Evolutionary conservation across 495 filamentous ascomycete genomes (phyloP), one percentile per base, ranked within the genome.

Genomic region (Xylaria intraflava): DNA sequence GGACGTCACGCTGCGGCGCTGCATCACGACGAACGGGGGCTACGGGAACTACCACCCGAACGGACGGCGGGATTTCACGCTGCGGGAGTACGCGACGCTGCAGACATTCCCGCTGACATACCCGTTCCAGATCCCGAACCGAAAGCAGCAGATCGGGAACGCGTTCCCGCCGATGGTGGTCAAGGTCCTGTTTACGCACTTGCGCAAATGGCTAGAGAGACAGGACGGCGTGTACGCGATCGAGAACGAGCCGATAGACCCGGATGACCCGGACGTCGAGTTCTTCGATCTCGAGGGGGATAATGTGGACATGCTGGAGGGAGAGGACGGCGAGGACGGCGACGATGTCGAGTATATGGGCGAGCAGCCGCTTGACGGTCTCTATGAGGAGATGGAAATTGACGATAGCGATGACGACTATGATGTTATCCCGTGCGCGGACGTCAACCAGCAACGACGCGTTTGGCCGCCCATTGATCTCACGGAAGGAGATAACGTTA

Each of bases 81-180:
- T 79, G 0, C 78, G 85, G 0, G 93, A 98, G 57, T 78, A 86
- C 30, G 88, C 92, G 0, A 74, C 79, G 10, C 61, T 96, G 2
- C 87, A 93, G 53, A 83, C 82, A 0, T 96, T 96, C 46, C 89
- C 90, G 0, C 11, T 71, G 0, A 66, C 71, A 2, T 86, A 89
- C 67, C 63, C 70, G 2, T 95, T 95, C 55, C 59, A 67, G 0
- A 68, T 67, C 0, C 67, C 59, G 0, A 55, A 65, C 6, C 69
- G 83, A 2, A 81, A 78, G 51, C 84, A 76, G 57, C 88, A 93
- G 62, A 88, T 96, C 55, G 92, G 92, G 0, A 96, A 97, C 64
- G 89, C 90, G 0, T 89, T 94, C 6, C 88, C 90, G 0, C 83
- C 91, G 0, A 55, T 67, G 6, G 68, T 89, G 0, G 85, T 83